Evolutionary conservation across 345 rosid species (phyloP).

Genomic region (Populus ilicifolia): DNA sequence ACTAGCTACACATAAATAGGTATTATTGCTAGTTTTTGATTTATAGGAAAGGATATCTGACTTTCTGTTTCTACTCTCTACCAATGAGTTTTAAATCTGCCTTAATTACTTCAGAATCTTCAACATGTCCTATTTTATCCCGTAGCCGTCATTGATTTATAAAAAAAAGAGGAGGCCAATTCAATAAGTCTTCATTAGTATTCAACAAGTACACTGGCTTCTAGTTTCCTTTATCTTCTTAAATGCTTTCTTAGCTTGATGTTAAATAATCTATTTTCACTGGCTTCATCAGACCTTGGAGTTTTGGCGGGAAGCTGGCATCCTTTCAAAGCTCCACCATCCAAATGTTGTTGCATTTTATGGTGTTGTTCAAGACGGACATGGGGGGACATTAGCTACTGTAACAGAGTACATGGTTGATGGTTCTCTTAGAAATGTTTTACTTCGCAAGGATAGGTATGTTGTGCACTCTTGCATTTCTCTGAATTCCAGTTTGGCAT

Average conservation of each 20-base stretch:
- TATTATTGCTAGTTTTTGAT: too few relatives aligned
- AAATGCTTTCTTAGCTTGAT: neutral
- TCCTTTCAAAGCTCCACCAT: slow-evolving; percentile 90
- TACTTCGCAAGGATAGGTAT: slow-evolving; percentile 82
- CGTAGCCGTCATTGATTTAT: neutral
- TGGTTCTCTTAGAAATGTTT: slow-evolving; percentile 90
- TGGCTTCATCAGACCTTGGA: slow-evolving; percentile 49
- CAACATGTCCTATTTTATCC: neutral
- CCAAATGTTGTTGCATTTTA: slow-evolving; percentile 97
- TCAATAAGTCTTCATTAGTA: too few relatives aligned
- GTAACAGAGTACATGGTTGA: slow-evolving; percentile 94
- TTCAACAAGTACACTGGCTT: neutral
- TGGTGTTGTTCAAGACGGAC: slow-evolving; percentile 93
- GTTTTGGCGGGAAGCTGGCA: slow-evolving; percentile 91
- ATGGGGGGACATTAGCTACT: slow-evolving; percentile 78
- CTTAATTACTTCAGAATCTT: too few relatives aligned
- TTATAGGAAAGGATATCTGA: too few relatives aligned
- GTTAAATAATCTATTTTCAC: slow-evolving; percentile 7
- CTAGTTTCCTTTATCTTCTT: neutral
- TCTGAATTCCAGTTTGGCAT: slow-evolving; percentile 15
- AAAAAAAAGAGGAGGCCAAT: neutral
- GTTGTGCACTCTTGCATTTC: slow-evolving; percentile 16
- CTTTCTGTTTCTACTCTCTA: too few relatives aligned
- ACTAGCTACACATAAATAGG: too few relatives aligned
- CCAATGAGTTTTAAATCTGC: too few relatives aligned